Percentiles rank a stretch among this genome's conserved stretches.
phyloP scores from a whole-genome alignment of 2,329 filamentous ascomycete species.

The Sordariomycetes sp. region DNA sequence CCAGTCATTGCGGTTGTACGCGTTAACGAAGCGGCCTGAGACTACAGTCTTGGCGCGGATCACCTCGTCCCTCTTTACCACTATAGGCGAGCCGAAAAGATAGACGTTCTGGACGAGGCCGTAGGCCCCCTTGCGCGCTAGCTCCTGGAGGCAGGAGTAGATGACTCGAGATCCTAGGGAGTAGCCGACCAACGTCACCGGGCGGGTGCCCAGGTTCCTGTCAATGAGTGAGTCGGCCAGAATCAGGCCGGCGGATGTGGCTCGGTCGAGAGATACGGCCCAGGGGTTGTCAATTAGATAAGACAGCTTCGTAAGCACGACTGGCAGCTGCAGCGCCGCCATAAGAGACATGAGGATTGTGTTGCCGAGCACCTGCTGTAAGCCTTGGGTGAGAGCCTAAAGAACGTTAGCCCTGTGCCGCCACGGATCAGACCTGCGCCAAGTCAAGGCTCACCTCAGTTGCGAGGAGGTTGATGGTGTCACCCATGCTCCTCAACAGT shows the following conservation, averaged over 20 bases:
- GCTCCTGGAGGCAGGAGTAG: slow-evolving; percentile 78
- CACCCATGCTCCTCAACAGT: slow-evolving; percentile 95
- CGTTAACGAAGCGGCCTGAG: slow-evolving; percentile 86
- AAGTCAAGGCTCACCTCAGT: slow-evolving; percentile 61
- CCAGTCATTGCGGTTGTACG: slow-evolving; percentile 92
- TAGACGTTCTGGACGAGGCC: slow-evolving; percentile 92
- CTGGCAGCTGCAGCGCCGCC: slow-evolving; percentile 83
- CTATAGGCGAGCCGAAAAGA: slow-evolving; percentile 82
- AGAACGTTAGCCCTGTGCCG: slow-evolving; percentile 10
- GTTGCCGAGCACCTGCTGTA: slow-evolving; percentile 87
- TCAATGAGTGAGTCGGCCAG: slow-evolving; percentile 89
- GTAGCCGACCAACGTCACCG: slow-evolving; percentile 88
- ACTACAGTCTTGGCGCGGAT: slow-evolving; percentile 70
- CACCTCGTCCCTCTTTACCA: slow-evolving; percentile 86
- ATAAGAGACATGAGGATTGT: slow-evolving; percentile 83
- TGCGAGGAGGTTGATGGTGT: slow-evolving; percentile 94
- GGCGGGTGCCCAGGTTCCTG: slow-evolving; percentile 78
- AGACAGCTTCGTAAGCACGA: slow-evolving; percentile 83
- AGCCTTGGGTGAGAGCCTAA: slow-evolving; percentile 83
- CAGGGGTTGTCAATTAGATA: slow-evolving; percentile 98
- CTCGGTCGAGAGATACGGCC: slow-evolving; percentile 89
- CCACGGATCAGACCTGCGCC: background rate
- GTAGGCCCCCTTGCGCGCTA: slow-evolving; percentile 69
- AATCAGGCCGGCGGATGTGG: slow-evolving; percentile 78
- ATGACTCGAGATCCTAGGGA: slow-evolving; percentile 88